Conservation (phyloP, 129 eudicot genomes). For the Heracleum sosnowskyi region DNA sequence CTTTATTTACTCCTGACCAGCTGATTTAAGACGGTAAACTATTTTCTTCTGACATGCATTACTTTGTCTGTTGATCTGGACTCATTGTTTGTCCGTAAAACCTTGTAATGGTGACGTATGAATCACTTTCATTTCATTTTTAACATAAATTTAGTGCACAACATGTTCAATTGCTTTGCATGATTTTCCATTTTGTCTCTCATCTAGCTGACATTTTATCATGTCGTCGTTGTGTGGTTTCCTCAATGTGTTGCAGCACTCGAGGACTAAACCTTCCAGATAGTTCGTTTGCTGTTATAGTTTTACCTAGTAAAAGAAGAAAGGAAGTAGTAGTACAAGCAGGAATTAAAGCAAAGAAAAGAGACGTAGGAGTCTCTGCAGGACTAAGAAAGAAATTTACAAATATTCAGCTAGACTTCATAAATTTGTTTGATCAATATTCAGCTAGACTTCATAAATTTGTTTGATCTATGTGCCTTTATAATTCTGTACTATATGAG, state of each 20-base stretch:
- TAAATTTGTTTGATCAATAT: neutral
- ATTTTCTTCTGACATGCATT: neutral
- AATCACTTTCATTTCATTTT: neutral
- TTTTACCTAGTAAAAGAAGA: slow-evolving; percentile 12
- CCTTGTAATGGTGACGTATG: neutral
- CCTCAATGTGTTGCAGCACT: slow-evolving; percentile 32
- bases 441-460: no score
- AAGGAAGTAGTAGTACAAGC: slow-evolving; percentile 18
- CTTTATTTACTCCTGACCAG: neutral
- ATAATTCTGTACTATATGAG: no score
- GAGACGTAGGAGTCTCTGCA: slow-evolving; percentile 21
- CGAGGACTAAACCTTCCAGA: slow-evolving; percentile 60
- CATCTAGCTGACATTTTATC: neutral
- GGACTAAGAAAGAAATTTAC: neutral
- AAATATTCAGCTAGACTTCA: neutral
- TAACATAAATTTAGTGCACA: neutral
- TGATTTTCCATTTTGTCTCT: neutral
- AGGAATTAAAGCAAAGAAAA: slow-evolving; percentile 12
- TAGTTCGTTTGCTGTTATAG: slow-evolving; percentile 49
- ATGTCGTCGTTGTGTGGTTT: neutral
- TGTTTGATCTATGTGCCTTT: no score
- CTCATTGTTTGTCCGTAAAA: neutral
- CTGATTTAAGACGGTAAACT: no score
- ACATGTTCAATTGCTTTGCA: neutral
- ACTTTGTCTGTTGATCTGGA: neutral